phyloP scores from a whole-genome alignment of 805 yeast species.

The Candida andamanensis region DNA sequence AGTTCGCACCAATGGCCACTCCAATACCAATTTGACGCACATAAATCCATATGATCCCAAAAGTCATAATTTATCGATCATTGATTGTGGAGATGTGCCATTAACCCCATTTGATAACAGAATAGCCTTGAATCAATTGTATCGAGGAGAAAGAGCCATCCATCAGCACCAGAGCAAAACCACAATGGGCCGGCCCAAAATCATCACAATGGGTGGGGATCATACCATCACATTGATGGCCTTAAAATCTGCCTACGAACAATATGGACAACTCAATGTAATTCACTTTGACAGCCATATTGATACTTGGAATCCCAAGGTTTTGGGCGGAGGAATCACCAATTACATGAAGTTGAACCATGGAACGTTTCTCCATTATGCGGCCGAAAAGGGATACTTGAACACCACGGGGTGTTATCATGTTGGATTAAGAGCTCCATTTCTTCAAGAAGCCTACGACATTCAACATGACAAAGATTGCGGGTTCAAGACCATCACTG shows the following conservation, averaged over 20 bases:
- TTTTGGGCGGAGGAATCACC: slow-evolving; percentile 58
- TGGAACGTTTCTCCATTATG: slow-evolving; percentile 68
- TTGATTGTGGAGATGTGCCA: slow-evolving; percentile 69
- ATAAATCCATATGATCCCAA: slow-evolving; percentile 50
- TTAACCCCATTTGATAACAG: slow-evolving; percentile 64
- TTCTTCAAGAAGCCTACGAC: slow-evolving; percentile 36
- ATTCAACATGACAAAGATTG: slow-evolving; percentile 44
- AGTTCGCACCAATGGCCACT: slow-evolving; percentile 35
- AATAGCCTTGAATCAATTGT: slow-evolving; percentile 60
- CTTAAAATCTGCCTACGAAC: slow-evolving; percentile 47
- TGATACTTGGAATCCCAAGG: slow-evolving; percentile 65
- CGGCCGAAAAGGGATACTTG: slow-evolving; percentile 61
- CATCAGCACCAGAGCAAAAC: slow-evolving; percentile 14
- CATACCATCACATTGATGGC: slow-evolving; percentile 53
- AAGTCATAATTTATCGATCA: slow-evolving; percentile 37
- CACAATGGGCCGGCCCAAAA: slow-evolving; percentile 17
- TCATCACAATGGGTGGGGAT: slow-evolving; percentile 58
- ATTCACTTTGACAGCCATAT: slow-evolving; percentile 64
- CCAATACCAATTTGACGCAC: slow-evolving; percentile 27
- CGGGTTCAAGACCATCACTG: slow-evolving; percentile 43
- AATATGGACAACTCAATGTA: slow-evolving; percentile 44
- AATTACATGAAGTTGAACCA: slow-evolving; percentile 58
- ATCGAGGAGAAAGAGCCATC: slow-evolving; percentile 47
- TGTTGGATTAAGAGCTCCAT: slow-evolving; percentile 64
- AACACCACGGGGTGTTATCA: slow-evolving; percentile 47